These are phyloP conservation scores for Chytriomyces hyalinus DNA, from an alignment of 192 early-diverging fungal species.

Conservation along the genomic window DNA sequence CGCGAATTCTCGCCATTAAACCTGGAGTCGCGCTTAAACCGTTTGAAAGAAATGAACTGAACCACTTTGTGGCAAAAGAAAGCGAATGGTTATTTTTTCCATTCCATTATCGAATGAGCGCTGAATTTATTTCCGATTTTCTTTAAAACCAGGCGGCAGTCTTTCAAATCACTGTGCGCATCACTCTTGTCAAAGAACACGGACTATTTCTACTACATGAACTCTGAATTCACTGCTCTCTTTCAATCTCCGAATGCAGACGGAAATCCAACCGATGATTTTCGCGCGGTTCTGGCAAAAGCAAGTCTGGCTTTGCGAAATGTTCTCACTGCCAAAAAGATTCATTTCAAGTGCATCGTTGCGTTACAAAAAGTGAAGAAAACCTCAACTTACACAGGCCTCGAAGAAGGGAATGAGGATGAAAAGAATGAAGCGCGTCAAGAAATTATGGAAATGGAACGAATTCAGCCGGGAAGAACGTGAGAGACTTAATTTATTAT, in stretches of 20 bases:
- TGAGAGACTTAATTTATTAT: not conserved
- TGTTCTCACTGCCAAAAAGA: not conserved
- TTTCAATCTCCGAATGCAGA: not conserved
- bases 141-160: conserved; percentile 19
- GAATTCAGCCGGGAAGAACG: conserved; percentile 22
- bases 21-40: conserved; percentile 11
- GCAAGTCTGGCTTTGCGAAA: conserved; percentile 2
- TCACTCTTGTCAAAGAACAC: not conserved
- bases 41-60: conserved; percentile 23
- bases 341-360: conserved; percentile 1
- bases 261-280: not conserved
- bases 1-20: conserved; percentile 31
- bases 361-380: conserved; percentile 8
- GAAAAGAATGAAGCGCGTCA: conserved; percentile 4
- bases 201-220: conserved; percentile 30
- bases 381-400: not conserved
- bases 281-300: conserved; percentile 14
- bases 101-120: not conserved
- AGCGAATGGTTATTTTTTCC: conserved; percentile 10
- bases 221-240: conserved; percentile 25
- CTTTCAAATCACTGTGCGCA: conserved; percentile 28
- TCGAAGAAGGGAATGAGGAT: not conserved
- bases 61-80: conserved; percentile 17
- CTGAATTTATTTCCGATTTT: not conserved
- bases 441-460: conserved; percentile 25